Percentiles rank a stretch among this genome's conserved stretches.
phyloP scores from a whole-genome alignment of 2,329 filamentous ascomycete species.

The Colletotrichum somersetense region DNA sequence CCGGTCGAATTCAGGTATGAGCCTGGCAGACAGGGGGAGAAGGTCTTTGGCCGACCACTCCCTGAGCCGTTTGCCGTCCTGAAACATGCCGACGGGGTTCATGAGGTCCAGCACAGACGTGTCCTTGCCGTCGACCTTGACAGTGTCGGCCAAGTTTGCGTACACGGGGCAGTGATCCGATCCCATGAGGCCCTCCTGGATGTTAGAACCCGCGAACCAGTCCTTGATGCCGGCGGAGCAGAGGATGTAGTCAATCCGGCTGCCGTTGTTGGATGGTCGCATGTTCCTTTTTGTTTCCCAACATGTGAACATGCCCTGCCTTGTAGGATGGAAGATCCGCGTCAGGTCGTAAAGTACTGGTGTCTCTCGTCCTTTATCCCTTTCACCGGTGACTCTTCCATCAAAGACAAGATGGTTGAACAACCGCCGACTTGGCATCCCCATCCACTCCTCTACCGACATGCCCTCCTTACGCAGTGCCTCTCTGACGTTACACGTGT shows the following conservation, averaged over 20 bases:
- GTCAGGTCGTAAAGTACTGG: constrained; percentile 88
- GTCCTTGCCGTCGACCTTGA: constrained; percentile 63
- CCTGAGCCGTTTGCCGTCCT: constrained; percentile 72
- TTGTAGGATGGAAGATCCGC: constrained; percentile 81
- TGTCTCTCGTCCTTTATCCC: constrained; percentile 76
- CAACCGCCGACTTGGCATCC: constrained; percentile 77
- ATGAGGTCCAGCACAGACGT: constrained; percentile 77
- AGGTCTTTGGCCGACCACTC: constrained; percentile 77
- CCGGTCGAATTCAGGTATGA: constrained; percentile 89
- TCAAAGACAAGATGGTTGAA: constrained; percentile 88
- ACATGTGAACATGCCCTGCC: constrained; percentile 94
- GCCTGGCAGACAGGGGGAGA: constrained; percentile 81
- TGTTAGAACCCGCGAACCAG: constrained; percentile 86
- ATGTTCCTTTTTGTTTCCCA: constrained; percentile 97
- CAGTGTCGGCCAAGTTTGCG: constrained; percentile 75
- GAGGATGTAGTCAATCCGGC: constrained; percentile 93
- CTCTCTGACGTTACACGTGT: constrained; percentile 82
- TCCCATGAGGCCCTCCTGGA: constrained; percentile 93
- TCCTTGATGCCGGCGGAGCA: constrained; percentile 82
- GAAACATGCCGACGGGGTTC: constrained; percentile 81
- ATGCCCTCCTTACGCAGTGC: constrained; percentile 77
- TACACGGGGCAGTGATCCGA: constrained; percentile 98
- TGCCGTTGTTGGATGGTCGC: constrained; percentile 94
- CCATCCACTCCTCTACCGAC: constrained; percentile 79
- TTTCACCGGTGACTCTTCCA: constrained; percentile 74